These are phyloP conservation scores for Pichia sp. DNA, from an alignment of 1,139 yeast species.

Conservation along the genomic window DNA sequence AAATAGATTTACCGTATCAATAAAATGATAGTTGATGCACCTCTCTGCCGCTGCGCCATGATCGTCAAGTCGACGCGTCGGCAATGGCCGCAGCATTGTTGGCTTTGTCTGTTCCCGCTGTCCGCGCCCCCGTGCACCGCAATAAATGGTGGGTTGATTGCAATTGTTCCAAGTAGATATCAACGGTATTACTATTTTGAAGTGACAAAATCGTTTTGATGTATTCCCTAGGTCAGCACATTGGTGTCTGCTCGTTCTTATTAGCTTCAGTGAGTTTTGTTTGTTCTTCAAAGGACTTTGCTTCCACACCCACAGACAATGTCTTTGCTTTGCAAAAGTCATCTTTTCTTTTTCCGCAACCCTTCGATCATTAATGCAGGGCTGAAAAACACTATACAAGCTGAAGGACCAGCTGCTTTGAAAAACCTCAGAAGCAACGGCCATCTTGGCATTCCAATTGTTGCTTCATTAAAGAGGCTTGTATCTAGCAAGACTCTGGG, in stretches of 20 bases:
- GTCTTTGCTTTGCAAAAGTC: conserved; percentile 34
- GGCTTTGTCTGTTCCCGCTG: neutral
- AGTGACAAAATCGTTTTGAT: no score
- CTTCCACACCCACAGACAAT: neutral
- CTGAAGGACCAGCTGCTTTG: conserved; percentile 16
- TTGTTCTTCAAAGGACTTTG: neutral
- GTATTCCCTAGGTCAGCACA: no score
- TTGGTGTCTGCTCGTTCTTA: no score
- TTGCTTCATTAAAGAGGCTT: neutral
- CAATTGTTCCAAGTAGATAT: neutral
- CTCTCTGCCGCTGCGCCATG: neutral
- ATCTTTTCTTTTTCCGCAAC: conserved; percentile 44
- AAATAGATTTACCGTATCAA: neutral
- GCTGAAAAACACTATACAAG: conserved; percentile 22
- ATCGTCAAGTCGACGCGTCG: neutral
- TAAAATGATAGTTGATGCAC: neutral
- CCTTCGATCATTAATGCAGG: conserved; percentile 35
- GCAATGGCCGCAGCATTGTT: neutral
- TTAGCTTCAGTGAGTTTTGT: neutral
- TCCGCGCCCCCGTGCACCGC: neutral
- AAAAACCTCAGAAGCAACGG: conserved; percentile 1
- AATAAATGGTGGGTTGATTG: neutral
- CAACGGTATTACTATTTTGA: neutral
- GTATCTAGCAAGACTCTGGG: conserved; percentile 12
- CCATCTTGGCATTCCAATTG: neutral